These are phyloP conservation scores for Parmelia sp. DNA, from an alignment of 495 filamentous ascomycete genomes.

Conservation along the genomic window DNA sequence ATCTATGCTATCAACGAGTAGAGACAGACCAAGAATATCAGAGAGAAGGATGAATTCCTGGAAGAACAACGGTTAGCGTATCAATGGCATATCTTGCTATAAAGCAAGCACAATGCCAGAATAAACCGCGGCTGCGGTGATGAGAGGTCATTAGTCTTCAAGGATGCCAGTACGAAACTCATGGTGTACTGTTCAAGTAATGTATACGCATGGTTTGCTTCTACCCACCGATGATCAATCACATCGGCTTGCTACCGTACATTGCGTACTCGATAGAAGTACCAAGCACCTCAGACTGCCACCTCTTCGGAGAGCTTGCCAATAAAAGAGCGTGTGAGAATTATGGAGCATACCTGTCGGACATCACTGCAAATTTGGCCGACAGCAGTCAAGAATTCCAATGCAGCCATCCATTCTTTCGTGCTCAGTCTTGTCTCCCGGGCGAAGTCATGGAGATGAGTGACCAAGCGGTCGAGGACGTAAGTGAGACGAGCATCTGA, in stretches of 20 bases:
- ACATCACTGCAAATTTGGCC: conserved; percentile 68
- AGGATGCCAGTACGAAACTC: neutral
- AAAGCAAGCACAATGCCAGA: conserved; percentile 1
- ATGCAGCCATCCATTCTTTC: conserved; percentile 70
- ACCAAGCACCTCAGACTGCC: neutral
- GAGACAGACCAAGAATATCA: conserved; percentile 81
- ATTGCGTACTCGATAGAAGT: neutral
- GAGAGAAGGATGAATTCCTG: conserved; percentile 94
- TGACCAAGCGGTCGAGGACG: conserved; percentile 65
- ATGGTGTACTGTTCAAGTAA: neutral
- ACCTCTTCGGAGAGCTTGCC: neutral
- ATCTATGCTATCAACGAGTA: conserved; percentile 86
- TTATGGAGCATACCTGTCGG: conserved; percentile 49
- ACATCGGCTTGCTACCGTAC: neutral
- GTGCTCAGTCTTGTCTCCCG: conserved; percentile 73
- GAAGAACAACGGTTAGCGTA: neutral
- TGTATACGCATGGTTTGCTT: neutral
- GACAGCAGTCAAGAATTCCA: conserved; percentile 64
- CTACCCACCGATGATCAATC: neutral
- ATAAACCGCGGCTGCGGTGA: neutral
- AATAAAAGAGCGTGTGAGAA: neutral
- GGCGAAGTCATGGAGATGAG: conserved; percentile 77
- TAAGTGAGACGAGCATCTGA: conserved; percentile 61
- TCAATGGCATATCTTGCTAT: neutral
- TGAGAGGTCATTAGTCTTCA: neutral